phyloP scores from a whole-genome alignment of 2,329 filamentous ascomycete genomes.

The Dactylellina cionopaga region DNA sequence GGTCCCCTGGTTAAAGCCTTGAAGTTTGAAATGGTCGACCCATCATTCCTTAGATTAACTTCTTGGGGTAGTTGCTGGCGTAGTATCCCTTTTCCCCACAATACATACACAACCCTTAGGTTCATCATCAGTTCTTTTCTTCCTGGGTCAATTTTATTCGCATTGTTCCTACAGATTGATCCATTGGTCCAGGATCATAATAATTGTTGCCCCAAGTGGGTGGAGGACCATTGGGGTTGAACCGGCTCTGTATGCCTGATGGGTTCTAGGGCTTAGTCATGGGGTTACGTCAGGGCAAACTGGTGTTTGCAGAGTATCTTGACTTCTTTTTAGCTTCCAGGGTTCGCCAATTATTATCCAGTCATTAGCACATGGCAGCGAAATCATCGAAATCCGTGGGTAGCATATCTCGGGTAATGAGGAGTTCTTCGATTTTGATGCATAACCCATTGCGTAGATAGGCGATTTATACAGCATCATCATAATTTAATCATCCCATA shows the following conservation, averaged over 20 bases:
- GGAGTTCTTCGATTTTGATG: background rate
- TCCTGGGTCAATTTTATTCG: background rate
- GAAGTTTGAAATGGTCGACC: background rate
- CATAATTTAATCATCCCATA: background rate
- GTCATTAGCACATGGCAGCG: background rate
- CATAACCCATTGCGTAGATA: background rate
- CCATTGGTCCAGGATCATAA: background rate
- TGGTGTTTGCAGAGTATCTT: background rate
- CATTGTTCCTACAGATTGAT: background rate
- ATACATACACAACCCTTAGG: background rate
- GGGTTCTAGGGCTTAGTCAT: background rate
- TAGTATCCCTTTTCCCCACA: background rate
- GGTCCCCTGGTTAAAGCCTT: too few relatives aligned
- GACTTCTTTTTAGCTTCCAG: background rate
- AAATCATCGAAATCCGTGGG: background rate
- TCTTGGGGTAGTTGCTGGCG: background rate
- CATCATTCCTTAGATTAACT: background rate
- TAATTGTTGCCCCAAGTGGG: background rate
- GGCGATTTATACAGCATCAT: background rate
- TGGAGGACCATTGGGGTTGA: background rate
- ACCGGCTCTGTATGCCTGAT: background rate
- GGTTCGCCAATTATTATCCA: slow-evolving; percentile 1
- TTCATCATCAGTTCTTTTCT: background rate
- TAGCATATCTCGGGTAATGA: background rate
- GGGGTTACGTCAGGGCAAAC: background rate